These are phyloP conservation scores for Lanzia echinophila DNA, from an alignment of 2,329 filamentous ascomycete species.

Conservation along the genomic window DNA sequence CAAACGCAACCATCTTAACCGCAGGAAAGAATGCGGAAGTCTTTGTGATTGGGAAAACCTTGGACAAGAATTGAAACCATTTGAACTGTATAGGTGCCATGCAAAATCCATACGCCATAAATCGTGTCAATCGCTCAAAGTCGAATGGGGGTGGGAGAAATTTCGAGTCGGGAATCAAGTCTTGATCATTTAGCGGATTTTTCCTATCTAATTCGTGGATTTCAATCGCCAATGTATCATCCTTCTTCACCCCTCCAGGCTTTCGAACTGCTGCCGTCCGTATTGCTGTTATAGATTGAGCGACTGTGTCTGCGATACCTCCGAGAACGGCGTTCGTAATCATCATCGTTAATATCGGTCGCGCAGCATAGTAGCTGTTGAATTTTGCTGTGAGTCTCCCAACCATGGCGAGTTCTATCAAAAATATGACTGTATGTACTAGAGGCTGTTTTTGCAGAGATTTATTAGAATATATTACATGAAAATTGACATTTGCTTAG, in stretches of 20 bases:
- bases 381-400: constrained; percentile 79
- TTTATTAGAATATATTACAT: not conserved
- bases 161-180: constrained; percentile 60
- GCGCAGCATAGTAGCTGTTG: constrained; percentile 88
- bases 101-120: constrained; percentile 95
- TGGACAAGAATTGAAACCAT: constrained; percentile 85
- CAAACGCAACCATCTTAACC: constrained; percentile 83
- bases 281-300: constrained; percentile 83
- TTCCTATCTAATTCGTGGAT: constrained; percentile 82
- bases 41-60: constrained; percentile 79
- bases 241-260: constrained; percentile 46
- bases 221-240: constrained; percentile 76
- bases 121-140: constrained; percentile 87
- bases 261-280: constrained; percentile 61
- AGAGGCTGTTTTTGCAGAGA: constrained; percentile 59
- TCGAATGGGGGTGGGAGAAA: constrained; percentile 77
- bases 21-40: constrained; percentile 66
- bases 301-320: constrained; percentile 93
- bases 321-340: constrained; percentile 94
- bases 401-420: constrained; percentile 83
- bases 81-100: constrained; percentile 95
- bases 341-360: constrained; percentile 98
- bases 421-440: constrained; percentile 74
- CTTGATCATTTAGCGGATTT: constrained; percentile 58
- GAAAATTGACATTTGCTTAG: not conserved